phyloP scores from a whole-genome alignment of 1,284 basidiomycete genomes.

The Ceratobasidium sp. region DNA sequence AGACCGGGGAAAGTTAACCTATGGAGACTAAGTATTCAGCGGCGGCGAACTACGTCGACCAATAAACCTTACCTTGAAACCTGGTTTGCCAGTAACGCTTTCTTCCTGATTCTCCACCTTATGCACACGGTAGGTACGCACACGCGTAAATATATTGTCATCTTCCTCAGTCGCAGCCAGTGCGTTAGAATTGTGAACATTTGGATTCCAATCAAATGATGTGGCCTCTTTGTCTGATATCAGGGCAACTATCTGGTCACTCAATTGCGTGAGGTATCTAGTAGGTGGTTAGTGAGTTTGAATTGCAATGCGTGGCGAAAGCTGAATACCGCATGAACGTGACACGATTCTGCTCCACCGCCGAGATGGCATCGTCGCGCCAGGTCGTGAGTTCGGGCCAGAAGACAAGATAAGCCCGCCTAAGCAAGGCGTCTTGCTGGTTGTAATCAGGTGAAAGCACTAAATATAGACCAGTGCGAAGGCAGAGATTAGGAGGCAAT shows the following conservation, averaged over 20 bases:
- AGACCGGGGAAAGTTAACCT: no score
- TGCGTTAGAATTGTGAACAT: neutral
- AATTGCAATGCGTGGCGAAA: no score
- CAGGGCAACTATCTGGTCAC: conserved; percentile 59
- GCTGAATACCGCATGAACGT: conserved; percentile 42
- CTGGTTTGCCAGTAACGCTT: conserved; percentile 52
- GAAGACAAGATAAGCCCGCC: conserved; percentile 40
- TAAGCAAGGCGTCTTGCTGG: no score
- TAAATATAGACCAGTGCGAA: conserved; percentile 16
- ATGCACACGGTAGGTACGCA: conserved; percentile 61
- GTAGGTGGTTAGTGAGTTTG: neutral
- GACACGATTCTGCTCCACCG: conserved; percentile 36
- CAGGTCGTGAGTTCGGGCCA: conserved; percentile 42
- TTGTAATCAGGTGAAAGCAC: neutral
- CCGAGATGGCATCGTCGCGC: conserved; percentile 27
- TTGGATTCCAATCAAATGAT: conserved; percentile 25
- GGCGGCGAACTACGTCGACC: no score
- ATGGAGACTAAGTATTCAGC: no score
- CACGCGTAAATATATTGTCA: conserved; percentile 53
- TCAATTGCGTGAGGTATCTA: conserved; percentile 64
- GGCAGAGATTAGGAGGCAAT: neutral
- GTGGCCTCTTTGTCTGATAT: conserved; percentile 56
- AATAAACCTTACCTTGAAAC: conserved; percentile 58
- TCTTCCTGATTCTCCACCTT: conserved; percentile 67
- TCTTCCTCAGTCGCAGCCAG: conserved; percentile 46